A percentile compares a stretch with the other conserved stretches of the same genome.
These are phyloP conservation scores for Sarocladium brachiariae DNA, from an alignment of 2,329 filamentous ascomycete species.

Conservation along the genomic window DNA sequence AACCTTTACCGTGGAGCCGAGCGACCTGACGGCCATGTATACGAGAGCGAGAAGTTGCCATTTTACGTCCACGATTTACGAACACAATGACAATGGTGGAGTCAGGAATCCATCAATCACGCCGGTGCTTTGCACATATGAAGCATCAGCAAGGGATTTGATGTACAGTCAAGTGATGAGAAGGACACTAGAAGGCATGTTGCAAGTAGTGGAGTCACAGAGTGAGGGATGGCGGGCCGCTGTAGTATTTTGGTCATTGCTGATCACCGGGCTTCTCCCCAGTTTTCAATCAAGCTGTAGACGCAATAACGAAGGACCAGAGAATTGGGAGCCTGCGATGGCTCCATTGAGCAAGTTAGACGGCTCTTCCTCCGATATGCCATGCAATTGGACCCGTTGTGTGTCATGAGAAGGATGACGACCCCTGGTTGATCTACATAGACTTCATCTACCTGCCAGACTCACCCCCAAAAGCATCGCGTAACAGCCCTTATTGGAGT, in stretches of 20 bases:
- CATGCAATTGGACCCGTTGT: neutral
- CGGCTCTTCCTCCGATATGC: neutral
- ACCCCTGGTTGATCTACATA: neutral
- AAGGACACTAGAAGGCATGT: too few relatives aligned
- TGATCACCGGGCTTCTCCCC: neutral
- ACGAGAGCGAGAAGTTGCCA: conserved; percentile 59
- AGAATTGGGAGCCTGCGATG: too few relatives aligned
- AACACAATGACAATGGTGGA: neutral
- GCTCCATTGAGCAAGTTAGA: neutral
- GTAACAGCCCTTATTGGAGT: neutral
- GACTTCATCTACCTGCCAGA: neutral
- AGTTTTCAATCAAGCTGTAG: neutral
- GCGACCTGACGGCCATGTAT: conserved; percentile 61
- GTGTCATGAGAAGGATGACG: neutral
- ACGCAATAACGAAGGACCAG: conserved; percentile 2
- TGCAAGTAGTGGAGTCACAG: neutral
- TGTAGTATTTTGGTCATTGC: neutral
- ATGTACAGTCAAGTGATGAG: too few relatives aligned
- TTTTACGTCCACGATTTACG: conserved; percentile 51
- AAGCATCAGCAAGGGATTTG: too few relatives aligned
- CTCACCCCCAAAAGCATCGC: neutral
- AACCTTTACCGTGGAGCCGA: conserved; percentile 74
- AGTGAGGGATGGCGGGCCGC: neutral
- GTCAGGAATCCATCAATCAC: neutral
- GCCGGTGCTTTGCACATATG: neutral